Evolutionary conservation across 495 filamentous ascomycete genomes (phyloP).

Genomic region (Neurospora sp.): DNA sequence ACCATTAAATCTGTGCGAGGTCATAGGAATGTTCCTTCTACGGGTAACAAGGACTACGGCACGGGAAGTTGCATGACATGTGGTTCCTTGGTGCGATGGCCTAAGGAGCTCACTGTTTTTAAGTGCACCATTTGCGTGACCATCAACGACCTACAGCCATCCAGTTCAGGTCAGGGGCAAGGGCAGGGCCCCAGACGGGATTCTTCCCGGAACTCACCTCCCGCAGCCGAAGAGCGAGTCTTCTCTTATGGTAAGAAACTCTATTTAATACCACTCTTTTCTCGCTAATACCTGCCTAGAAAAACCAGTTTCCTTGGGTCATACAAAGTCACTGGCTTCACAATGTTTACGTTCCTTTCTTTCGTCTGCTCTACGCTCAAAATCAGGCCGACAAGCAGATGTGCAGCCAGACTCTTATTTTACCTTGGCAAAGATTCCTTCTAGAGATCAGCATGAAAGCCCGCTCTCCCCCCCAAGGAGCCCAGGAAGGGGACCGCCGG

Average conservation of each 20-base stretch:
- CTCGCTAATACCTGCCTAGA: conserved; percentile 5
- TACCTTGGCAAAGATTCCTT: not conserved
- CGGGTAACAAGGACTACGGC: conserved; percentile 34
- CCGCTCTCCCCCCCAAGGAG: not conserved
- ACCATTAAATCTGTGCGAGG: conserved; percentile 10
- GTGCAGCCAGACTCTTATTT: not conserved
- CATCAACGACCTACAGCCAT: conserved; percentile 68
- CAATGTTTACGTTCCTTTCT: conserved; percentile 23
- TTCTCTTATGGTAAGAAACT: conserved; percentile 1
- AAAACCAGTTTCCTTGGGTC: conserved; percentile 18
- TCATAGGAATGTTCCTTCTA: conserved; percentile 16
- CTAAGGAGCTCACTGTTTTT: conserved; percentile 63
- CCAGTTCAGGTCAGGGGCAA: not conserved
- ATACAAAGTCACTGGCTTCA: conserved; percentile 21
- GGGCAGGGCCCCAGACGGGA: conserved; percentile 7
- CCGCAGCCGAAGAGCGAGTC: conserved; percentile 6
- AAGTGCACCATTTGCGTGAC: conserved; percentile 80
- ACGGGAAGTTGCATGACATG: conserved; percentile 77
- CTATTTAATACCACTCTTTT: not conserved
- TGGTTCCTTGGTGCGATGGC: conserved; percentile 73
- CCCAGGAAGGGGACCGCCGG: not conserved
- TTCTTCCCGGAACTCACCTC: not conserved
- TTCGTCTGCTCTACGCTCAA: conserved; percentile 3
- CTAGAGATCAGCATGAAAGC: not conserved
- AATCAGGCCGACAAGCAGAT: not conserved